Base-by-base conservation (phyloP, 306 rosid species). In the Spatholobus suberectus region DNA sequence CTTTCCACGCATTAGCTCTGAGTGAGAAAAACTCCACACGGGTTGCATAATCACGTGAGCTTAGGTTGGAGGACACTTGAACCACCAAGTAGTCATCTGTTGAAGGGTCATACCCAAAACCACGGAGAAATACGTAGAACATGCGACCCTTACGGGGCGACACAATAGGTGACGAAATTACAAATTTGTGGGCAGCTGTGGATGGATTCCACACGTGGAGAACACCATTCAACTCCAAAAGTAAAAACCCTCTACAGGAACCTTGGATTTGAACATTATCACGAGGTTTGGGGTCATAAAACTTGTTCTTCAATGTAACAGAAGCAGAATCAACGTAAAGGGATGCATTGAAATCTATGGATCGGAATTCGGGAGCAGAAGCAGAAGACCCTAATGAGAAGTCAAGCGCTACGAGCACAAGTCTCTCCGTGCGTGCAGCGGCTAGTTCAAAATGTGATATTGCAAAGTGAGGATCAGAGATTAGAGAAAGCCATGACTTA, bases 141-240 rank as follows among this genome's bases (percentile, higher is more conserved):
- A 10, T 3, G 13, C 0, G 0, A 24, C 4, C 11, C 8, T 12
- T 2, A 29, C 1, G 0, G 1, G n/a, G n/a, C n/a, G 34, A 38
- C 1, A 0, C 55, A 57, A 27, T 2, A 23, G 46, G 83, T 24
- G 83, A 68, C 10, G 0, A 4, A 43, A n/a, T 27, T 20, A 80
- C 6, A n/a, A 40, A 17, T 29, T 23, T 81, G 32, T 61, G 74
- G 49, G 4, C 1, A 15, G 67, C 66, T 0, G 79, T 81, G 2
- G 67, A 72, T 9, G 84, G 84, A 71, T 81, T 81, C 73, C 79
- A 59, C 17, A 81, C 0, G 2, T 32, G 58, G 14, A 57, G 4
- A 23, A 1, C 4, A 24, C 0, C 2, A 1, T 2, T 0, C 8
- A 5, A 26, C 0, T 4, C 0, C 21, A 47, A 34, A 27, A 62